Base-by-base conservation (phyloP, 495 filamentous ascomycete species). In the Oidiodendron maius region DNA sequence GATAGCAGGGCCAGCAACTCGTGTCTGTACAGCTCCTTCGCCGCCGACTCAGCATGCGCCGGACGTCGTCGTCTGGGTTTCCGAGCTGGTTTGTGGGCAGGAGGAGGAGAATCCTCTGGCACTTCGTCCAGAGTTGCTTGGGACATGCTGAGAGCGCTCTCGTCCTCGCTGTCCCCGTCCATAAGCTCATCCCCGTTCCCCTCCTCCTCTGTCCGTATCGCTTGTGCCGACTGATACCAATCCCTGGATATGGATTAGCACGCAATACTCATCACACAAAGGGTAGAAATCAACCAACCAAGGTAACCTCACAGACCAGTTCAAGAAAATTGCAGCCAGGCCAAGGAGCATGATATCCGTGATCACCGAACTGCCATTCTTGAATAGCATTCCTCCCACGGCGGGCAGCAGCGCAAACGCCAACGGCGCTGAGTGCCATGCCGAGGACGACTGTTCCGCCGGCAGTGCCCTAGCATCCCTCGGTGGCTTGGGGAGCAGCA, bases 251-350 rank as follows among this genome's bases (percentile, higher is more conserved):
- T n/a, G 4, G 13, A 17, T 37, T 17, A 15, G 35, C 35, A 34
- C n/a, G 28, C 28, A 34, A 9, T 9, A n/a, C n/a, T 9, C n/a
- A 34, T 8, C 9, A 34, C 9, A 9, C 28, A 8, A 34, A 34
- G 28, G n/a, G 28, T 8, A 8, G 35, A 37, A 37, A 11, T 5
- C n/a, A n/a, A 58, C 64, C 59, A 69, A 89, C 91, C 93, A 98
- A 57, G 93, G 94, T 47, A 90, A 66, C 46, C 87, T 82, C 5
- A 96, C 83, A 16, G 87, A 89, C 91, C 90, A 96, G 62, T 97
- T 91, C 44, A 98, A 71, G 55, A 97, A 95, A 4, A 96, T 75
- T 0, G 83, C 85, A 0, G 84, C 84, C 41, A 98, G 59, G 4
- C 75, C 76, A 22, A 98, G 66, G 38, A 97, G 71, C 20, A 89